Evolutionary conservation across 352 stramenopile genomes (phyloP), one percentile per base, ranked within the genome.

Genomic region (Phytophthora vignae): DNA sequence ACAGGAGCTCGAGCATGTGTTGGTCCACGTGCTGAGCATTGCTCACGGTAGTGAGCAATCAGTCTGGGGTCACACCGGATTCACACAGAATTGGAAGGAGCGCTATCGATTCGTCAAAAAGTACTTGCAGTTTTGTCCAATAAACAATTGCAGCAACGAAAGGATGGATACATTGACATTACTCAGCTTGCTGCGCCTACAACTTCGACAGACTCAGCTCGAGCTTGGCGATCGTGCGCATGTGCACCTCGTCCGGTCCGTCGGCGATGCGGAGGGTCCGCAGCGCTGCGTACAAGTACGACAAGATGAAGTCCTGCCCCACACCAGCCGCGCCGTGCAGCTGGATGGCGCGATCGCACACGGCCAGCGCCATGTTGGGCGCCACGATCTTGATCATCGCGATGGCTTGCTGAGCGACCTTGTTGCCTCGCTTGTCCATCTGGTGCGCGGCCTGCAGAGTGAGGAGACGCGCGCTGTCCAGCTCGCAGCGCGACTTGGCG

Each of bases 351-450:
- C 93, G 89, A 79, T 99, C 96, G 42, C 94, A 84, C 5, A 99
- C 91, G 7, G 77, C 67, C 52, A 87, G 81, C 11, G 93, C 95
- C 73, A 98, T 91, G 54, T 96, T 88, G 2, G 98, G 98, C 49
- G 98, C 97, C 15, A 96, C 86, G 56, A 99, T 94, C 87, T 99
- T 99, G 76, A 99, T 99, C 87, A 98, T 96, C 3, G 92, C 93
- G 61, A 99, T 99, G 29, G 96, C 90, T 68, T 98, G 87, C 49
- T 93, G 84, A 3, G 96, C 96, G 17, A 85, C 83, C 71, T 95
- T 95, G 83, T 94, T 95, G 66, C 90, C 88, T 49, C 79, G 77
- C 19, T 92, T 83, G 55, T 97, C 88, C 77, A 97, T 97, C 46
- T 95, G 93, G 64, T 98, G 86, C 4, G 97, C 96, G 53, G 84